Evolutionary conservation across 805 yeast genomes (phyloP).

Genomic region (Ogataea kodamae): DNA sequence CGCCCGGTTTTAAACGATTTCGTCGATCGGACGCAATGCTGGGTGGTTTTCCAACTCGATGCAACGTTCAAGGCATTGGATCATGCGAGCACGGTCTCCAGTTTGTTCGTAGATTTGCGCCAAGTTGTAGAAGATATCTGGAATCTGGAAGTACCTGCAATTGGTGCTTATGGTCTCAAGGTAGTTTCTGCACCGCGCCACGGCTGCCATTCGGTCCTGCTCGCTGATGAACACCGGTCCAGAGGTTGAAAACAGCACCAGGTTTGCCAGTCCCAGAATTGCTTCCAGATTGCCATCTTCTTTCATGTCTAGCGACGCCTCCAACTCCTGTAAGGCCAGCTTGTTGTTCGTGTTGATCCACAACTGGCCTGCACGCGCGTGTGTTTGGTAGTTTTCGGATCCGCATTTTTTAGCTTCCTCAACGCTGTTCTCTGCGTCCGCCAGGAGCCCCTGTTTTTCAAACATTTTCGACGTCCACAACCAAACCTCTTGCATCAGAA

Average conservation of each 20-base stretch:
- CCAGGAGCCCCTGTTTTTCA: slow-evolving; percentile 46
- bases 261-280: slow-evolving; percentile 50
- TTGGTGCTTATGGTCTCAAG: slow-evolving; percentile 39
- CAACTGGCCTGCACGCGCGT: slow-evolving; percentile 46
- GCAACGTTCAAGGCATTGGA: slow-evolving; percentile 56
- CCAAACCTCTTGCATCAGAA: slow-evolving; percentile 63
- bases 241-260: slow-evolving; percentile 37
- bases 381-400: slow-evolving; percentile 46
- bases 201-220: slow-evolving; percentile 57
- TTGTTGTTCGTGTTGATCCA: slow-evolving; percentile 31
- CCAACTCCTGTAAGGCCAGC: slow-evolving; percentile 60
- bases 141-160: slow-evolving; percentile 39
- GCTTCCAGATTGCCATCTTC: slow-evolving; percentile 48
- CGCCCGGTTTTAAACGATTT: slow-evolving; percentile 10
- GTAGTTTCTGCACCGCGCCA: slow-evolving; percentile 50
- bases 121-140: slow-evolving; percentile 70
- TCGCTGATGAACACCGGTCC: slow-evolving; percentile 42
- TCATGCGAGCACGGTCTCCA: slow-evolving; percentile 44
- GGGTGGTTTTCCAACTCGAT: slow-evolving; percentile 60
- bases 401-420: slow-evolving; percentile 60
- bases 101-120: slow-evolving; percentile 61
- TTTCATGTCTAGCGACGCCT: slow-evolving; percentile 50
- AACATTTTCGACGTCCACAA: slow-evolving; percentile 68
- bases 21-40: slow-evolving; percentile 43
- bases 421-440: slow-evolving; percentile 69